Conservation (phyloP, 192 early-diverging fungal genomes). For the Glomus cerebriforme region DNA sequence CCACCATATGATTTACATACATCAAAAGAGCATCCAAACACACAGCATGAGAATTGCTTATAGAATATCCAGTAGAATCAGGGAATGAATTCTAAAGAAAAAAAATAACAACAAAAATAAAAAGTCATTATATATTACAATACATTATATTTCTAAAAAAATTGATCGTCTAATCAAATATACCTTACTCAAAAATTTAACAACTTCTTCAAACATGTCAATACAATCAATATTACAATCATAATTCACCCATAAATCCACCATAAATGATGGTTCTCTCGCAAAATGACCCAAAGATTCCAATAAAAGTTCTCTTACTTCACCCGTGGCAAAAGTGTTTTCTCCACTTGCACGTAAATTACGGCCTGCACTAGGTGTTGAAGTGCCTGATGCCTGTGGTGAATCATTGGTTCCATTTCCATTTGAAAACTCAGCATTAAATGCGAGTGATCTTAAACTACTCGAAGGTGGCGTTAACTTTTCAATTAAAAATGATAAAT, state of each 20-base stretch:
- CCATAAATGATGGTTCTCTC: conserved; percentile 73
- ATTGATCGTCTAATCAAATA: background rate
- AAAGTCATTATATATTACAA: background rate
- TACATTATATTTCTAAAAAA: conserved; percentile 28
- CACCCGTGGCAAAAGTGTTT: conserved; percentile 54
- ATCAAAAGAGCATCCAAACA: conserved; percentile 75
- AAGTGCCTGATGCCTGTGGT: conserved; percentile 30
- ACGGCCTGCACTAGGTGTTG: background rate
- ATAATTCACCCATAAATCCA: conserved; percentile 93
- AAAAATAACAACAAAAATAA: no score
- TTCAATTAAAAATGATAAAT: conserved; percentile 65
- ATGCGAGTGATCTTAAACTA: conserved; percentile 37
- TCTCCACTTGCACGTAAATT: conserved; percentile 18
- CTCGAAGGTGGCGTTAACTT: conserved; percentile 48
- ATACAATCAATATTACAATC: conserved; percentile 84
- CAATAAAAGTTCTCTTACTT: conserved; percentile 83
- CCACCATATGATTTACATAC: conserved; percentile 70
- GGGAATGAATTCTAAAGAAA: conserved; percentile 70
- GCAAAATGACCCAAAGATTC: conserved; percentile 80
- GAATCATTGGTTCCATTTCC: conserved; percentile 27
- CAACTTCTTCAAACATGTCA: conserved; percentile 86
- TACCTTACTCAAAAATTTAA: conserved; percentile 78
- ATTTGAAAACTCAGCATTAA: conserved; percentile 41
- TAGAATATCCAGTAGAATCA: conserved; percentile 65
- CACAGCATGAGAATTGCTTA: conserved; percentile 63